A percentile compares a stretch with the other conserved stretches of the same genome.
Evolutionary conservation across 2,329 filamentous ascomycete genomes (phyloP).

Genomic region (Clarireedia homoeocarpa): DNA sequence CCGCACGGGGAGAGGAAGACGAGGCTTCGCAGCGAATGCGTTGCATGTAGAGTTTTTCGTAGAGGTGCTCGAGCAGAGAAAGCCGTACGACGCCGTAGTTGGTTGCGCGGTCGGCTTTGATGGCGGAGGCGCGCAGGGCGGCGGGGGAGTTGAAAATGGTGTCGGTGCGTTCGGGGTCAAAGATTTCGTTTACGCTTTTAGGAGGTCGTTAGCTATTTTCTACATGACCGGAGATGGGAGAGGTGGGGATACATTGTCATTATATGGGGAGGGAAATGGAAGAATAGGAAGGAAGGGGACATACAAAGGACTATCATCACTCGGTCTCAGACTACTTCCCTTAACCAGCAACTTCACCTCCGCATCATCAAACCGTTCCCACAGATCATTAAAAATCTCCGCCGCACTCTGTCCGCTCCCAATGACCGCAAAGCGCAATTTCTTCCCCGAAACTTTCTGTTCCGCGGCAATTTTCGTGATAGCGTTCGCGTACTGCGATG

Average conservation of each 20-base stretch:
- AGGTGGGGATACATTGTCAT: too few species aligned
- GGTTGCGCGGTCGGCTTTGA: slow-evolving; percentile 69
- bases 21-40: slow-evolving; percentile 54
- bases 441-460: slow-evolving; percentile 14
- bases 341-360: slow-evolving; percentile 73
- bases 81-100: slow-evolving; percentile 94
- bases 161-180: slow-evolving; percentile 82
- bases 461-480: slow-evolving; percentile 46
- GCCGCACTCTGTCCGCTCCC: slow-evolving; percentile 89
- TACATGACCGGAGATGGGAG: too few species aligned
- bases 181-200: slow-evolving; percentile 82
- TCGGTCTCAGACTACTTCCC: slow-evolving; percentile 75
- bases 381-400: slow-evolving; percentile 89
- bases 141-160: slow-evolving; percentile 62
- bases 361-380: slow-evolving; percentile 67
- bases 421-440: slow-evolving; percentile 61
- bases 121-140: slow-evolving; percentile 46
- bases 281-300: slow-evolving; percentile 29
- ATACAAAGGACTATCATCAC: slow-evolving; percentile 93
- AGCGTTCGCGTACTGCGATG: slow-evolving; percentile 70
- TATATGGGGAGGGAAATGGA: background rate
- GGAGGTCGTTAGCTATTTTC: slow-evolving; percentile 2
- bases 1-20: slow-evolving; percentile 70
- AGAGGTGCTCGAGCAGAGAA: slow-evolving; percentile 82
- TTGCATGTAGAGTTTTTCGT: slow-evolving; percentile 82